phyloP scores from a whole-genome alignment of 306 rosid genomes.

The Cyamopsis tetragonoloba region DNA sequence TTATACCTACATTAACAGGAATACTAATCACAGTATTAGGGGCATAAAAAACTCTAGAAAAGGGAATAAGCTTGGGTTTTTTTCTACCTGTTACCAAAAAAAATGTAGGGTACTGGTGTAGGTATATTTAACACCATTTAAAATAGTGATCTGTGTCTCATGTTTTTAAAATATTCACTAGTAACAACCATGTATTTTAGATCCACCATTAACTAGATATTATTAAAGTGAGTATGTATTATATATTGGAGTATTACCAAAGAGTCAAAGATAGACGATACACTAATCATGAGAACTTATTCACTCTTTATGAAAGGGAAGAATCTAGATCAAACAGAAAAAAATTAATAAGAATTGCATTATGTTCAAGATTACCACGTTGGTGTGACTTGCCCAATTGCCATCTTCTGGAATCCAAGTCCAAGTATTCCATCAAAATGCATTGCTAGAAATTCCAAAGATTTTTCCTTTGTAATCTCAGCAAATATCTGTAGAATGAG shows the following conservation, averaged over 20 bases:
- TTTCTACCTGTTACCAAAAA: not conserved
- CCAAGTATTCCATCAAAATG: slow-evolving; percentile 49
- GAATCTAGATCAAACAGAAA: slow-evolving; percentile 6
- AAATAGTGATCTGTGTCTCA: no score
- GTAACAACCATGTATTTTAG: no score
- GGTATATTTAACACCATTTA: no score
- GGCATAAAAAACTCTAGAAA: not conserved
- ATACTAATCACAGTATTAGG: not conserved
- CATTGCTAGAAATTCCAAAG: slow-evolving; percentile 29
- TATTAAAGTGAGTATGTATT: no score
- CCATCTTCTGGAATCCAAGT: slow-evolving; percentile 39
- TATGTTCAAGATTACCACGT: slow-evolving; percentile 32
- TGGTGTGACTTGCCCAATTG: slow-evolving; percentile 37
- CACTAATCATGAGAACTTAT: not conserved
- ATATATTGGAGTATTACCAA: no score
- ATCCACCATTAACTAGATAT: no score
- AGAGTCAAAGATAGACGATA: not conserved
- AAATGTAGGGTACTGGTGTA: no score
- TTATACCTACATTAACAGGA: slow-evolving; percentile 36
- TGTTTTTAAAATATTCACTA: no score
- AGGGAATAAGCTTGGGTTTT: not conserved
- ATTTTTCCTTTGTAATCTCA: slow-evolving; percentile 39
- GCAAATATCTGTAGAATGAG: slow-evolving; percentile 38
- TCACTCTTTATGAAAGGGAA: not conserved
- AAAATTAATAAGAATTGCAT: not conserved